Base-by-base conservation (phyloP, 2,329 filamentous ascomycete genomes). In the Emydomyces testavorans region DNA sequence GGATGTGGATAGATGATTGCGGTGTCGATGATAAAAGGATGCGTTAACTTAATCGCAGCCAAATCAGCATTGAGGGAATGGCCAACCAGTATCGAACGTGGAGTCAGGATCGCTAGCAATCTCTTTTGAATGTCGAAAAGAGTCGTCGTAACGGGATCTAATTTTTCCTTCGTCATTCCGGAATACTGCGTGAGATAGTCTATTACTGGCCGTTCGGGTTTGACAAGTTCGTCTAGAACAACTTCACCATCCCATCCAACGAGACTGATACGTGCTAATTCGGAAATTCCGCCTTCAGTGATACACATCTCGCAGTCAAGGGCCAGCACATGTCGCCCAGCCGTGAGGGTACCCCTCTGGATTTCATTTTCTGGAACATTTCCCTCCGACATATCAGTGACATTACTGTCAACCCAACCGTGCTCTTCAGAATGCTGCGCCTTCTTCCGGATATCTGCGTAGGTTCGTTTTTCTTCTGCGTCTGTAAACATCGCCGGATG, bases 221-320 rank as follows among this genome's bases (percentile, higher is more conserved):
- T 93, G 58, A 98, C 92, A 10, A 96, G 77, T 67, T 94, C 85
- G 62, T 98, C 92, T 44, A 96, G 68, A 13, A 94, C 73, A 7
- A 85, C 76, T 28, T 79, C 77, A 41, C 89, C 89, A 56, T 88
- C 79, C 90, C 92, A 98, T 51, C 80, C 72, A 6, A 98, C 71
- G 32, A 96, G 65, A 62, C 88, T 95, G 62, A 96, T 83, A 49
- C 92, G 80, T 1, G 92, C 93, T 36, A 98, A 78, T 29, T 89
- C 86, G 53, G 83, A 86, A 54, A 85, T 78, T 40, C 80, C 80
- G 52, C 83, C 79, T 51, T 82, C 84, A 2, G 88, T 93, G 68
- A 87, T 81, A 63, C 89, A 94, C 92, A 98, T 98, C 66, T 98
- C 92, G 66, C 92, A 98, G 63, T 98, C 92, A 47, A 98, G 72